Conservation (phyloP, 148 eudicot species). For the Cornus florida region DNA sequence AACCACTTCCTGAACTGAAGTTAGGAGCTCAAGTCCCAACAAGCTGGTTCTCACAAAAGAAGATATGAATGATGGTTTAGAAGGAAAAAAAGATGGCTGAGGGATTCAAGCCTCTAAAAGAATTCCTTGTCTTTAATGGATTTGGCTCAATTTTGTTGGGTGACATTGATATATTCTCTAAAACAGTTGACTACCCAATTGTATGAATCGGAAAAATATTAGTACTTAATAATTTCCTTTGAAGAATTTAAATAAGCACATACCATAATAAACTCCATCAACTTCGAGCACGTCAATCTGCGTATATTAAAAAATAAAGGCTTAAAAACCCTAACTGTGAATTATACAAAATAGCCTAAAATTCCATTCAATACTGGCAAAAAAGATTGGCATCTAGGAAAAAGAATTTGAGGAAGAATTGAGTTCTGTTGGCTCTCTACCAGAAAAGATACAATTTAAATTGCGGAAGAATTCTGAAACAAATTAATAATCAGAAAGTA, state of each 20-base stretch:
- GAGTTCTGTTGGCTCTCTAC: background rate
- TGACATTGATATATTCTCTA: background rate
- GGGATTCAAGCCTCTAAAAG: no score
- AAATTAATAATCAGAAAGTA: background rate
- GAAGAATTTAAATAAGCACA: slow-evolving; percentile 4
- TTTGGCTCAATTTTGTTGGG: background rate
- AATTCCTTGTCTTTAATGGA: no score
- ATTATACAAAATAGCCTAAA: background rate
- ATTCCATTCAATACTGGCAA: no score
- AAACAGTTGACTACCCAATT: background rate
- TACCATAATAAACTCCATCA: slow-evolving; percentile 91
- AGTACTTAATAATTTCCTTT: background rate
- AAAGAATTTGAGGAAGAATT: background rate
- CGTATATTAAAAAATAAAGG: slow-evolving; percentile 5
- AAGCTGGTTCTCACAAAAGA: no score
- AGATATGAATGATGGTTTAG: no score
- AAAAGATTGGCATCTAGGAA: background rate
- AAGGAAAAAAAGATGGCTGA: no score
- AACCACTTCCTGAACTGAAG: no score
- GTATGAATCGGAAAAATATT: background rate
- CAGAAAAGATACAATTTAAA: background rate
- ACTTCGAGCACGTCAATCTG: slow-evolving; percentile 99
- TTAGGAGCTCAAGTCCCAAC: no score
- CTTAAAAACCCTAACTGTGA: background rate
- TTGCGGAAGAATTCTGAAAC: background rate